Conservation (phyloP, 2,329 filamentous ascomycete species). For the Cladosporium sp. region DNA sequence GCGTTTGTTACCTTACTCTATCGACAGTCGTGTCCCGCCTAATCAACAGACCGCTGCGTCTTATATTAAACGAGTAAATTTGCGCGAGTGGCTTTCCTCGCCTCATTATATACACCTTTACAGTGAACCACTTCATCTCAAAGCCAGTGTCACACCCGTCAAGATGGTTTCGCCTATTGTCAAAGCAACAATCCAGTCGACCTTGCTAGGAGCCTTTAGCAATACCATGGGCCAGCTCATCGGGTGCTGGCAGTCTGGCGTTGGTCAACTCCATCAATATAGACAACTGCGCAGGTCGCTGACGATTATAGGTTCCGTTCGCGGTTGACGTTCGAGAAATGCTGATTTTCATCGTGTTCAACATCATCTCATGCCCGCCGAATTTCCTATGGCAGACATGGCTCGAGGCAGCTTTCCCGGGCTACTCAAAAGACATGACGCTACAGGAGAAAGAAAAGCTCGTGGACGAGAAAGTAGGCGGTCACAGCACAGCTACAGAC, state of each 20-base stretch:
- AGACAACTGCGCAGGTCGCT: not conserved
- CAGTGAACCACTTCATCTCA: too few relatives aligned
- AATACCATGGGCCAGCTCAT: constrained; percentile 72
- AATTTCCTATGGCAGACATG: constrained; percentile 85
- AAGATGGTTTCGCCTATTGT: constrained; percentile 51
- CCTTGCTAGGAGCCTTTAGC: constrained; percentile 61
- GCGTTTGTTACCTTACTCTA: too few relatives aligned
- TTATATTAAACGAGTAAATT: too few relatives aligned
- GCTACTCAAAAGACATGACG: constrained; percentile 43
- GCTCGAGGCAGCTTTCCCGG: constrained; percentile 71
- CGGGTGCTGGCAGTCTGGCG: constrained; percentile 54
- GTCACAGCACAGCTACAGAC: constrained; percentile 36
- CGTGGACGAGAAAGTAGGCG: constrained; percentile 26
- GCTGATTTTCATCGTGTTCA: constrained; percentile 72
- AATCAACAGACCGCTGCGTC: too few relatives aligned
- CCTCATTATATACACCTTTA: too few relatives aligned
- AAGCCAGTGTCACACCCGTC: not conserved
- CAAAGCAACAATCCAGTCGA: constrained; percentile 61
- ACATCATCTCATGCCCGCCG: constrained; percentile 68
- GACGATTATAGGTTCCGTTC: constrained; percentile 49
- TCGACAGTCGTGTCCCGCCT: too few relatives aligned
- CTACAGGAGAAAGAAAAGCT: constrained; percentile 29
- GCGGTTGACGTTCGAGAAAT: constrained; percentile 64
- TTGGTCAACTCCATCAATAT: constrained; percentile 37
- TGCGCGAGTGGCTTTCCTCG: too few relatives aligned